These are phyloP conservation scores for Trametes versicolor DNA, from an alignment of 1,284 basidiomycete genomes.

Conservation along the genomic window DNA sequence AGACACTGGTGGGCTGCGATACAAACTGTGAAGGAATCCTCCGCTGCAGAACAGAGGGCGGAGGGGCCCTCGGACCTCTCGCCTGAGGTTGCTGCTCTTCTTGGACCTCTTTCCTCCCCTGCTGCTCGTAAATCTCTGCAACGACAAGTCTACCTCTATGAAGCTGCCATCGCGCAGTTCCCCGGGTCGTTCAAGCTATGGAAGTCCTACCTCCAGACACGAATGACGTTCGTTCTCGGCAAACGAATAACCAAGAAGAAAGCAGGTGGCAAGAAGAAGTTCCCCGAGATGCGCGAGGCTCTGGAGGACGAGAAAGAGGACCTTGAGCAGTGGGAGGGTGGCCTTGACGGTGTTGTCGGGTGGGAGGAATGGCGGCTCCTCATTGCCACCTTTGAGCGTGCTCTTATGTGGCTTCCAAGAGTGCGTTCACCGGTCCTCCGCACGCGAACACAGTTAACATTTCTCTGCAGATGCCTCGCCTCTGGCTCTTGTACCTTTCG, in stretches of 20 bases:
- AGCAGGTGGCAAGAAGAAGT: slow-evolving; percentile 87
- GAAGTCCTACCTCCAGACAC: slow-evolving; percentile 90
- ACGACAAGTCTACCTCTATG: slow-evolving; percentile 90
- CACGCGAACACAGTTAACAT: slow-evolving; percentile 26
- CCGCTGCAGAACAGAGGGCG: slow-evolving; percentile 63
- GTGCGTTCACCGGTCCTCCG: slow-evolving; percentile 55
- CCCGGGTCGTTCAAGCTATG: slow-evolving; percentile 94
- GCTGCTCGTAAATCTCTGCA: slow-evolving; percentile 82
- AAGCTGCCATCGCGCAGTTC: slow-evolving; percentile 90
- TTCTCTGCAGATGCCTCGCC: slow-evolving; percentile 78
- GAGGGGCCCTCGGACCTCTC: slow-evolving; percentile 58
- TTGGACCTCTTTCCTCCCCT: slow-evolving; percentile 81
- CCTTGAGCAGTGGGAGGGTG: slow-evolving; percentile 83
- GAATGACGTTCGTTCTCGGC: slow-evolving; percentile 90
- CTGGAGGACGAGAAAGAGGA: slow-evolving; percentile 86
- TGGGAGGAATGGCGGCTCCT: slow-evolving; percentile 96
- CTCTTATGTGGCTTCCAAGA: slow-evolving; percentile 93
- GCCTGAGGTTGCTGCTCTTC: slow-evolving; percentile 59
- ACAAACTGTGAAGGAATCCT: slow-evolving; percentile 76
- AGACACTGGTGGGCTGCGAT: slow-evolving; percentile 94
- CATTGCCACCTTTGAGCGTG: slow-evolving; percentile 90
- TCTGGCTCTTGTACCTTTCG: slow-evolving; percentile 95
- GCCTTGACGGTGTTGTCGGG: slow-evolving; percentile 88
- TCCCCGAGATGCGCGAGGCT: slow-evolving; percentile 88
- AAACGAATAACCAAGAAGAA: slow-evolving; percentile 75